phyloP scores from a whole-genome alignment of 352 stramenopile species.

The Phytopythium delawarense region DNA sequence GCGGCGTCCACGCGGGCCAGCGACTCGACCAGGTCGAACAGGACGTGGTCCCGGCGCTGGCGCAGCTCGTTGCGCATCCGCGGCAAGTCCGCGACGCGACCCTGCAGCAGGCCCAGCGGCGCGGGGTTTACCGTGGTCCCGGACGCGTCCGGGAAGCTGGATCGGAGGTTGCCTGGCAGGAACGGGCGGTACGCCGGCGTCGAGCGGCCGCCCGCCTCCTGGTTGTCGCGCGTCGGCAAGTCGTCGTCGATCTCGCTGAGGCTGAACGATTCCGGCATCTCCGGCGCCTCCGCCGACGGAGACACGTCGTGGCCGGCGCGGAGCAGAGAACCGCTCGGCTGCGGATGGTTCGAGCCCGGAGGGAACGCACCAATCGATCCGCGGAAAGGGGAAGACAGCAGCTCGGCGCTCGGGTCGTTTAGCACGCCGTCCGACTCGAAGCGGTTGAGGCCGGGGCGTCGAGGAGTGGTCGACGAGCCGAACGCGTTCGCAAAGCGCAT shows the following conservation, averaged over 20 bases:
- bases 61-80: constrained; percentile 6
- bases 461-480: constrained; percentile 22
- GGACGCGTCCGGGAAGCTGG: background rate
- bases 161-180: constrained; percentile 1
- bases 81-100: constrained; percentile 4
- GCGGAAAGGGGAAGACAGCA: constrained; percentile 25
- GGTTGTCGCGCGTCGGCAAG: background rate
- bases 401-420: constrained; percentile 43
- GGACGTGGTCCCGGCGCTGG: constrained; percentile 2
- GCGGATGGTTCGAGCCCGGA: background rate
- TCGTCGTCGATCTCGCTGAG: constrained; percentile 8
- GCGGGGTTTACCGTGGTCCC: background rate
- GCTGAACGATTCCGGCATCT: constrained; percentile 3
- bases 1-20: constrained; percentile 3
- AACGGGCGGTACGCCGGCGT: constrained; percentile 1
- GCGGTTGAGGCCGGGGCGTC: constrained; percentile 19
- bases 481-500: constrained; percentile 4
- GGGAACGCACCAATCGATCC: background rate
- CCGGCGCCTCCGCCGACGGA: background rate
- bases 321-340: background rate
- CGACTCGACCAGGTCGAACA: constrained; percentile 7
- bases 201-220: background rate
- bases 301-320: background rate
- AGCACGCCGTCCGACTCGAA: constrained; percentile 32
- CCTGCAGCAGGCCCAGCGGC: constrained; percentile 3